Conservation (phyloP, 768 basidiomycete genomes). For the Hygrophoropsis aurantiaca region DNA sequence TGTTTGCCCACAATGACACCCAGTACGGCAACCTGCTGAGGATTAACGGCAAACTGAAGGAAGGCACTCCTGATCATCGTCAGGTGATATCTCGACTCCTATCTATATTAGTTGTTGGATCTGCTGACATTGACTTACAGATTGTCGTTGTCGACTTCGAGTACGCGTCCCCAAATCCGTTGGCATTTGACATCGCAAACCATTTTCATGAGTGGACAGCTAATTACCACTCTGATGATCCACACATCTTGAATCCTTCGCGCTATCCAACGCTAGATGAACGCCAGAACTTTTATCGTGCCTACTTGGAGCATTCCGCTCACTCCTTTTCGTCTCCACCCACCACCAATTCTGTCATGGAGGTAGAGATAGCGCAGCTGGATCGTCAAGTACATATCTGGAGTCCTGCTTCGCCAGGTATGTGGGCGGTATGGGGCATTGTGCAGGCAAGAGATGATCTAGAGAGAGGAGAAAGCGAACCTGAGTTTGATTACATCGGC, state of each 20-base stretch:
- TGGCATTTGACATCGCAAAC: conserved; percentile 94
- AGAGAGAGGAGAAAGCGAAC: conserved; percentile 52
- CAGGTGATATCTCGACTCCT: conserved; percentile 47
- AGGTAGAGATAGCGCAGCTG: conserved; percentile 53
- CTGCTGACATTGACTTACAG: conserved; percentile 39
- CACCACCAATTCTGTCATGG: conserved; percentile 27
- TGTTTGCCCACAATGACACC: conserved; percentile 92
- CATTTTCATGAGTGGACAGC: conserved; percentile 98
- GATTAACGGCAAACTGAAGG: conserved; percentile 51
- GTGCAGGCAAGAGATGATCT: conserved; percentile 83
- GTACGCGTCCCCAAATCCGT: conserved; percentile 90
- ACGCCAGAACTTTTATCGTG: conserved; percentile 79
- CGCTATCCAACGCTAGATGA: conserved; percentile 73
- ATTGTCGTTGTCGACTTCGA: conserved; percentile 98
- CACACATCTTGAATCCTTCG: conserved; percentile 61
- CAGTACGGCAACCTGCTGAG: conserved; percentile 93
- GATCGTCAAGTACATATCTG: conserved; percentile 82
- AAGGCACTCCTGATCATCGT: conserved; percentile 69
- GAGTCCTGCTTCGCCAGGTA: conserved; percentile 87
- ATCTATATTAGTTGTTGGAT: background rate
- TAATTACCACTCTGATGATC: conserved; percentile 73
- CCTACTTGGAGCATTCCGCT: conserved; percentile 68
- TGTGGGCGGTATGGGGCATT: conserved; percentile 95
- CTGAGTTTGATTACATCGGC: conserved; percentile 88
- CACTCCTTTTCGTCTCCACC: conserved; percentile 18